Base-by-base conservation (phyloP, 106 monocot species). In the Triglochin maritima region DNA sequence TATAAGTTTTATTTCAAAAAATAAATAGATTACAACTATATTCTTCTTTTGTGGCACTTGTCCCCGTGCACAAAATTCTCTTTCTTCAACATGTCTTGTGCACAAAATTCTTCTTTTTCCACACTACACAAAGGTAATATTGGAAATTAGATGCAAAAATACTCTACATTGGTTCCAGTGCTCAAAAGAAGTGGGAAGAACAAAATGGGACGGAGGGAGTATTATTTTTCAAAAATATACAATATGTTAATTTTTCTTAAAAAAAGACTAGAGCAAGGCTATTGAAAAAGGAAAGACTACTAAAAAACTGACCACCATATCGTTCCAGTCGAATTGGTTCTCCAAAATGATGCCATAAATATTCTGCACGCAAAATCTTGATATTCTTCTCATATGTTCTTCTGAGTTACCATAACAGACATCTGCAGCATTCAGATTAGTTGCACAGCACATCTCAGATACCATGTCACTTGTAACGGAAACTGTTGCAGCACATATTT, bases 301-400 rank as follows among this genome's bases (percentile, higher is more conserved):
- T 4, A 41, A 17, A 12, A 29, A 41, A 53, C 66, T 50, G 42
- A 95, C 94, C 79, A 46, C 73, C 66, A 96, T 50, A 58, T 90
- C 81, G 51, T 55, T 68, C 90, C 95, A 95, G 5, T 66, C 65
- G 60, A 95, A 90, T 7, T 46, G 17, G 58, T 79, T 87, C 57
- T 83, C 80, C 43, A 44, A 7, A 57, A 96, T 79, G 65, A 85
- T 88, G 49, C 68, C 78, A 71, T 74, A 75, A 49, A 86, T 59
- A 74, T 81, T 67, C 71, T 67, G 68, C 46, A 81, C 53, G 57
- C 87, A 90, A 29, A 90, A 88, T 47, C 16, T 66, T 6, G 79
- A 72, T 44, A 86, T 79, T 53, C 59, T 50, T 71, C 76, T 80
- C 50, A 89, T 50, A 58, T 81, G n/a, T 50, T 64, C 64, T 17